Base-by-base conservation (phyloP, 2,329 filamentous ascomycete genomes). In the Pyrenophora seminiperda region DNA sequence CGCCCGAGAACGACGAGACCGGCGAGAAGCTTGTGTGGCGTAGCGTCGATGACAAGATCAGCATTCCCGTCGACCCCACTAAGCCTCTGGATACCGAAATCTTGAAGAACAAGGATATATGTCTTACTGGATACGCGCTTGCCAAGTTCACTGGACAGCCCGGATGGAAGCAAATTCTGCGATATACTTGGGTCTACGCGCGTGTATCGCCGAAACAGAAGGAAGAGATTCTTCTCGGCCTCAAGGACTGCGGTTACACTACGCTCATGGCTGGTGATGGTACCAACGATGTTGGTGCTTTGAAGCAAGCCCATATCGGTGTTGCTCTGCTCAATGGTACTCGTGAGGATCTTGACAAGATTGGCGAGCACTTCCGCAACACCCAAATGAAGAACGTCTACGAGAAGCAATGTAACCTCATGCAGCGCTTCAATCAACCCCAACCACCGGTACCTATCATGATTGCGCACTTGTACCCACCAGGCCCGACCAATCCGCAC, bases 371-470 rank as follows among this genome's bases (percentile, higher is more conserved):
- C 75, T 87, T 89, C 67, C 88, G 94, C 63, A 96, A 91, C 73
- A 96, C 88, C 32, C 96, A 91, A 81, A 95, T 99, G 90, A 97
- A 97, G 81, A 92, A 97, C 59, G 84, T 99, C 58, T 99, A 99
- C 72, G 91, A 97, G 78, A 97, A 99, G 80, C 94, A 99, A 73
- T 83, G 89, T 48, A 80, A 86, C 38, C 82, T 99, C 73, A 97
- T 99, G 90, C 84, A 88, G 70, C 85, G 93, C 58, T 99, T 97
- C 82, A 96, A 96, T 72, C 92, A 97, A 74, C 90, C 92, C 11
- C 74, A 85, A 1, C 94, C 94, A n/a, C 94, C 94, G 0, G 89
- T 97, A 1, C 94, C 94, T n/a, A 78, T 87, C 52, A 80, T 91
- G 65, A 96, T 99, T 62, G 94, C 94, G 20, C 94, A 99, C 71